These are phyloP conservation scores for Wallemia ichthyophaga DNA, from an alignment of 1,284 basidiomycete species.

Conservation along the genomic window DNA sequence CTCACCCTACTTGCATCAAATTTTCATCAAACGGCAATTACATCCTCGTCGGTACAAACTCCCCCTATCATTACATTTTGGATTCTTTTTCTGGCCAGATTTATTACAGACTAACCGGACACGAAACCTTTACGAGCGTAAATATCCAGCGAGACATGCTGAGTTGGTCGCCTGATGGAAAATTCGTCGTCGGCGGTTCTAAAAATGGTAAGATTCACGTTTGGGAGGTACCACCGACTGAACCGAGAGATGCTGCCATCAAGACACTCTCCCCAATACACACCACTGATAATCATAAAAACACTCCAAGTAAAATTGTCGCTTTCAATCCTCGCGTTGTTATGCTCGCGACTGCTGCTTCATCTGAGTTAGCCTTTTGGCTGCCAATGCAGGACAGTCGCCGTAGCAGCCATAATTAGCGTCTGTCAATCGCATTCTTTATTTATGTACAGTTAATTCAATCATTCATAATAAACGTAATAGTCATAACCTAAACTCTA, in stretches of 20 bases:
- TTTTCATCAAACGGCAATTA: constrained; percentile 76
- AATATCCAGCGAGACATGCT: constrained; percentile 43
- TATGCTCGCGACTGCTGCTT: constrained; percentile 55
- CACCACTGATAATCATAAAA: constrained; percentile 43
- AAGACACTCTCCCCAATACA: constrained; percentile 27
- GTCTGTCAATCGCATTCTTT: neutral
- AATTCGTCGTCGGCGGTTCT: constrained; percentile 52
- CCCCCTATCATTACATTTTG: constrained; percentile 67
- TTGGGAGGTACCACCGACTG: constrained; percentile 28
- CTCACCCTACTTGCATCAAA: constrained; percentile 45
- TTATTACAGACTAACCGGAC: constrained; percentile 52
- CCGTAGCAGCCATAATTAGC: neutral
- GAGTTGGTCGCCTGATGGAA: constrained; percentile 69
- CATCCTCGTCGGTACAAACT: constrained; percentile 71
- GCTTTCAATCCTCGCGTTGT: constrained; percentile 56
- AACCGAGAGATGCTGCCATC: constrained; percentile 19
- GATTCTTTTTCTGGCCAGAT: constrained; percentile 61
- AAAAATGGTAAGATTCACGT: constrained; percentile 44
- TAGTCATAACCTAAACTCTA: too few relatives aligned
- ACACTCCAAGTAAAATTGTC: constrained; percentile 37
- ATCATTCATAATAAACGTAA: too few relatives aligned
- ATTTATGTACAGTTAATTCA: neutral
- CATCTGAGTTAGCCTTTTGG: constrained; percentile 4
- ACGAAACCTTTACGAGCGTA: constrained; percentile 41
- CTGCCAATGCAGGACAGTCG: neutral